These are phyloP conservation scores for Backusella westeae DNA, from an alignment of 192 early-diverging fungal genomes.

Conservation along the genomic window DNA sequence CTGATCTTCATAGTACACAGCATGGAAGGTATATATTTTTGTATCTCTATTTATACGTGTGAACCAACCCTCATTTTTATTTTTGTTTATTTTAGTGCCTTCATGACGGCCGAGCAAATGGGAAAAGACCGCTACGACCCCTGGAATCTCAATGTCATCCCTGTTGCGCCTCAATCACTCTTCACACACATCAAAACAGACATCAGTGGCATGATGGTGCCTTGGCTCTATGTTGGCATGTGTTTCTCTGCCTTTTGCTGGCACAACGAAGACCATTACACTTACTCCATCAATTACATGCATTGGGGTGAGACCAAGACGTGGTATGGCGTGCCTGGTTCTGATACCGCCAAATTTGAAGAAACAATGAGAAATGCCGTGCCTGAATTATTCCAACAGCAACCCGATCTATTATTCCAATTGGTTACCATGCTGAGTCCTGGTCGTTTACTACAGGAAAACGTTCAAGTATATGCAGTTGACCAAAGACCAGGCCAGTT, in stretches of 20 bases:
- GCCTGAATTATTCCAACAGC: slow-evolving; percentile 86
- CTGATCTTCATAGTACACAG: slow-evolving; percentile 87
- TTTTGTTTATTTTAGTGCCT: slow-evolving; percentile 39
- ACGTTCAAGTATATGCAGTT: slow-evolving; percentile 72
- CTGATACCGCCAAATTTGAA: slow-evolving; percentile 80
- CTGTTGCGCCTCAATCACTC: slow-evolving; percentile 76
- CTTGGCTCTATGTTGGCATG: slow-evolving; percentile 98
- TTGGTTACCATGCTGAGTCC: slow-evolving; percentile 91
- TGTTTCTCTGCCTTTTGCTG: slow-evolving; percentile 95
- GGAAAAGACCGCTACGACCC: slow-evolving; percentile 42
- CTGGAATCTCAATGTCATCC: slow-evolving; percentile 90
- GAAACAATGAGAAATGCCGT: slow-evolving; percentile 73
- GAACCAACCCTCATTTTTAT: slow-evolving; percentile 1
- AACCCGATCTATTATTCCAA: slow-evolving; percentile 93
- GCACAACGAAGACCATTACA: slow-evolving; percentile 98
- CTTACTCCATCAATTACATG: slow-evolving; percentile 95
- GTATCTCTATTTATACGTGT: neutral
- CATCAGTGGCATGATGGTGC: slow-evolving; percentile 96
- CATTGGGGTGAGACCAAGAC: slow-evolving; percentile 97
- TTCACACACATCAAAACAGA: slow-evolving; percentile 88
- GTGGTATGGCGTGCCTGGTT: slow-evolving; percentile 93
- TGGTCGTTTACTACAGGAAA: slow-evolving; percentile 61
- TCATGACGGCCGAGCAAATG: slow-evolving; percentile 13
- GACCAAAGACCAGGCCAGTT: slow-evolving; percentile 94
- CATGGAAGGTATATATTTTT: slow-evolving; percentile 69